Evolutionary conservation across 192 early-diverging fungal species (phyloP).

Genomic region (Podila clonocystis): DNA sequence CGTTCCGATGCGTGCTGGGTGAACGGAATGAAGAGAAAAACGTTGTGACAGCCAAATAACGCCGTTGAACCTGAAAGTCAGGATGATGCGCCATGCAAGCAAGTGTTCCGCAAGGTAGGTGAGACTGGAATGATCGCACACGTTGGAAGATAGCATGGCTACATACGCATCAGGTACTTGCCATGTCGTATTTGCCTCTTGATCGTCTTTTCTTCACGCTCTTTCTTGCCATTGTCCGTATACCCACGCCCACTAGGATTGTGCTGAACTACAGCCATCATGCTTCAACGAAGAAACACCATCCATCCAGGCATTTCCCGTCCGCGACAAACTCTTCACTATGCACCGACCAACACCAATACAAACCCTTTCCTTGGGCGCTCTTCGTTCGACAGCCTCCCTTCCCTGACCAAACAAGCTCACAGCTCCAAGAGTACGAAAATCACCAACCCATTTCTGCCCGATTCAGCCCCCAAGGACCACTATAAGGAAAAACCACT

Average conservation of each 20-base stretch:
- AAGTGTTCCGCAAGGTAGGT: too few relatives aligned
- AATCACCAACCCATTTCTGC: constrained; percentile 7
- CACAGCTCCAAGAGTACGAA: neutral
- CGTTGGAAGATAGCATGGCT: too few relatives aligned
- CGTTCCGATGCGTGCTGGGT: neutral
- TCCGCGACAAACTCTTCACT: neutral
- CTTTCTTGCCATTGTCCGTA: neutral
- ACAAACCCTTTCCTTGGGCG: neutral
- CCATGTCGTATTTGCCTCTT: neutral
- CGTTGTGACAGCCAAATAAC: too few relatives aligned
- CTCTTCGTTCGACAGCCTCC: constrained; percentile 1
- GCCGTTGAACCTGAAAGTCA: too few relatives aligned
- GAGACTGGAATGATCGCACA: too few relatives aligned
- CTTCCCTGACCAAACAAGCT: neutral
- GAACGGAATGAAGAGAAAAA: too few relatives aligned
- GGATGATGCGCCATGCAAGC: too few relatives aligned
- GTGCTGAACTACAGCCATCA: neutral
- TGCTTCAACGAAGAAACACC: constrained; percentile 28
- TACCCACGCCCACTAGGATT: neutral
- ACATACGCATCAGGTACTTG: too few relatives aligned
- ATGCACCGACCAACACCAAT: neutral
- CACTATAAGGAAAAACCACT: neutral
- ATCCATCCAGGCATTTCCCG: constrained; percentile 16
- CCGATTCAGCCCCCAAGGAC: neutral
- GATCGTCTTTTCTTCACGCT: neutral